These are phyloP conservation scores for Pestalotiopsis sp. DNA, from an alignment of 2,329 filamentous ascomycete genomes.

Conservation along the genomic window DNA sequence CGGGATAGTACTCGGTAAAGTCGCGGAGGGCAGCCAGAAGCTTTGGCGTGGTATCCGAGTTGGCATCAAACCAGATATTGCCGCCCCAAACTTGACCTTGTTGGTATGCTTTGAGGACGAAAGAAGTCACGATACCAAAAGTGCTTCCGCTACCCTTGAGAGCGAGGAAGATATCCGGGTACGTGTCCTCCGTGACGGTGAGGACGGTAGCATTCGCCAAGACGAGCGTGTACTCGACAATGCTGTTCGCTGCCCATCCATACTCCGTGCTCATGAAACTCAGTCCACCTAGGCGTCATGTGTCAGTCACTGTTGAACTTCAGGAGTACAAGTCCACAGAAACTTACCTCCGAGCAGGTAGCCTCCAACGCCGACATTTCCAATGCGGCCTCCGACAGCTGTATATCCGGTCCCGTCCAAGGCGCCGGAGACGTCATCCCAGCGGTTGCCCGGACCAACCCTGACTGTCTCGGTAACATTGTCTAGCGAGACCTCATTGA, in stretches of 20 bases:
- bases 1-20: constrained; percentile 60
- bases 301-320: background rate
- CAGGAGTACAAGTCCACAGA: background rate
- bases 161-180: constrained; percentile 54
- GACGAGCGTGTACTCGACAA: constrained; percentile 54
- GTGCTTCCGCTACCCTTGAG: constrained; percentile 61
- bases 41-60: constrained; percentile 28
- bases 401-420: constrained; percentile 45
- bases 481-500: constrained; percentile 43
- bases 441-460: constrained; percentile 49
- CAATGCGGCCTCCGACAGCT: constrained; percentile 46
- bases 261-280: constrained; percentile 54
- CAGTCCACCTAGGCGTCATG: constrained; percentile 22
- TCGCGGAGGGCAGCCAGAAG: constrained; percentile 53
- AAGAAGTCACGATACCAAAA: constrained; percentile 53
- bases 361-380: constrained; percentile 50
- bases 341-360: constrained; percentile 56
- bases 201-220: constrained; percentile 51
- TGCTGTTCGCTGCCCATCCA: constrained; percentile 53
- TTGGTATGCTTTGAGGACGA: constrained; percentile 43
- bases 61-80: constrained; percentile 39
- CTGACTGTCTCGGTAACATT: constrained; percentile 37
- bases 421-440: constrained; percentile 41
- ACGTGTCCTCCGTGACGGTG: constrained; percentile 40
- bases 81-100: constrained; percentile 47